A percentile compares a stretch with the other conserved stretches of the same genome.
Conservation (phyloP, 2,329 filamentous ascomycete species). For the Aspergillus latus region DNA sequence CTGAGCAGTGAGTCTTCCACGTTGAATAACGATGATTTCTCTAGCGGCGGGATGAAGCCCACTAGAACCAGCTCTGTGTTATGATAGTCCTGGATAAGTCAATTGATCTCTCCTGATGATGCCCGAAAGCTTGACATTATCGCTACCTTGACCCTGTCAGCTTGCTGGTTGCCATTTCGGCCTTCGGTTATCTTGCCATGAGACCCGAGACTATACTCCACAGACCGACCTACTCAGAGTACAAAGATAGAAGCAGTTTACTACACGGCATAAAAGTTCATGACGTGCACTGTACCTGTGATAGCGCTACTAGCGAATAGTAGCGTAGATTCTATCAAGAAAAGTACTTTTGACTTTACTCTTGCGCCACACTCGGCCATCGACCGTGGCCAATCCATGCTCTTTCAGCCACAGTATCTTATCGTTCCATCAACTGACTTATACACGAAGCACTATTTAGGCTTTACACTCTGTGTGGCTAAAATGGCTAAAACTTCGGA, state of each 20-base stretch:
- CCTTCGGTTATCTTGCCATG: no score
- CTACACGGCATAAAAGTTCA: background rate
- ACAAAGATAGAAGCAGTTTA: background rate
- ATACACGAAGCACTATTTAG: background rate
- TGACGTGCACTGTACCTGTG: background rate
- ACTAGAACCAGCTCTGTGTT: background rate
- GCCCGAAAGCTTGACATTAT: slow-evolving; percentile 16
- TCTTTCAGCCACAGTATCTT: background rate
- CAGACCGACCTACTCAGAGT: no score
- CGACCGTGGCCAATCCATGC: background rate
- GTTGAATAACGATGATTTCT: no score
- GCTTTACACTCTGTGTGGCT: background rate
- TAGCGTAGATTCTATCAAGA: background rate
- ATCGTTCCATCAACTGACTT: no score
- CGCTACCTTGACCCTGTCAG: background rate
- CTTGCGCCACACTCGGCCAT: slow-evolving; percentile 12
- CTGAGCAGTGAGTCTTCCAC: background rate
- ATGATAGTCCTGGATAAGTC: slow-evolving; percentile 11
- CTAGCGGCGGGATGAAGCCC: background rate
- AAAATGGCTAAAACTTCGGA: background rate
- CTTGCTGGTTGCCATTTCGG: no score
- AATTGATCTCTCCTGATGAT: slow-evolving; percentile 8
- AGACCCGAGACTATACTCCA: no score
- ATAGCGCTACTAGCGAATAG: background rate
- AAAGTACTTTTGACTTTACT: no score